Evolutionary conservation across 1,284 basidiomycete species (phyloP), one percentile per base, ranked within the genome.

Genomic region (Tilletia horrida): DNA sequence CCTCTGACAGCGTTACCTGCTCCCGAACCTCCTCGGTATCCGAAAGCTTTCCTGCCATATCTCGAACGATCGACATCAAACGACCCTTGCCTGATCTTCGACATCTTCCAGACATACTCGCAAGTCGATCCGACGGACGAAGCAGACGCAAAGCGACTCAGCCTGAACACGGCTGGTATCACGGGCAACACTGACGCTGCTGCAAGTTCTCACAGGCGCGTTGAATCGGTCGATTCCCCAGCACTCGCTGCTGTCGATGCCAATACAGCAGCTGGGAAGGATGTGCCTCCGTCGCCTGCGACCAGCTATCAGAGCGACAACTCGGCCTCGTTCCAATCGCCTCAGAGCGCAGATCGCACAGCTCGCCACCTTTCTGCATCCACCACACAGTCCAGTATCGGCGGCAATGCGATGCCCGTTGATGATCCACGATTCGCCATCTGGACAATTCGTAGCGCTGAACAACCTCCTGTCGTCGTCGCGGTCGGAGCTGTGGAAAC

Each of bases 401-500:
- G 23, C 21, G 55, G 55, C 27, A n/a, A 25, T 40, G 35, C 55
- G 55, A 16, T 59, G 27, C 55, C 55, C 13, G 55, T 29, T 13
- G 55, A 79, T 31, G 77, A 79, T 57, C 76, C 76, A 2, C 61
- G 77, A 16, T 79, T 78, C 35, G 71, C 76, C 1, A 45, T 79
- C 4, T 79, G 76, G 76, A 76, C 74, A 29, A 65, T 78, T 44
- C 69, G 67, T 8, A 68, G 62, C 23, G 50, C 45, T 6, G 40
- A 66, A n/a, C 66, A 42, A 1, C 63, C 67, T 35, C 72, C 71
- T 16, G 71, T 70, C 45, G 63, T 64, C 8, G 35, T 40, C 35
- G 72, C 73, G 18, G 63, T 73, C 25, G 44, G 73, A 50, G 47
- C 29, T 14, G 44, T 48, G 18, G 40, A 18, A 13, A 40, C 35